Conservation (phyloP, 768 basidiomycete species). For the Suillus brevipes region DNA sequence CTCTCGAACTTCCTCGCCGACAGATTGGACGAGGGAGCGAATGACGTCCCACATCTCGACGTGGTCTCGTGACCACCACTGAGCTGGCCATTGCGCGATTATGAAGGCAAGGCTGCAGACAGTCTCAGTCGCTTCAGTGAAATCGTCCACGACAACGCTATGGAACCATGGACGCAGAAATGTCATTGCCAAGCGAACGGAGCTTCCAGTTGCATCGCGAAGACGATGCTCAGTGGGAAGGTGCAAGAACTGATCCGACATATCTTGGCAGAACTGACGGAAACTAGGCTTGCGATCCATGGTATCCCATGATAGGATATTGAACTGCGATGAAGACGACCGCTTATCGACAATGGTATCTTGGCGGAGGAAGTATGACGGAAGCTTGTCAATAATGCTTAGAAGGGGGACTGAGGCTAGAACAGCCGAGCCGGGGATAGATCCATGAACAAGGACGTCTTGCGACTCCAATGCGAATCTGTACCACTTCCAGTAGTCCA, state of each 20-base stretch:
- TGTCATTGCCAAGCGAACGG: slow-evolving; percentile 65
- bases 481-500: slow-evolving; percentile 75
- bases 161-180: slow-evolving; percentile 76
- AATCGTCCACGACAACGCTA: slow-evolving; percentile 41
- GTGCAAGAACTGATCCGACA: slow-evolving; percentile 61
- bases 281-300: slow-evolving; percentile 59
- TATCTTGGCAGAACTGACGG: slow-evolving; percentile 69
- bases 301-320: slow-evolving; percentile 54
- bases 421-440: slow-evolving; percentile 64
- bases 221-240: slow-evolving; percentile 56
- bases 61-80: slow-evolving; percentile 67
- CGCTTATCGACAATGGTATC: slow-evolving; percentile 32
- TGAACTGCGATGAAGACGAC: slow-evolving; percentile 32
- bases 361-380: slow-evolving; percentile 62
- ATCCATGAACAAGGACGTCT: slow-evolving; percentile 69
- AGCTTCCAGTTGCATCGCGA: slow-evolving; percentile 65
- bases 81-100: slow-evolving; percentile 67
- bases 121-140: slow-evolving; percentile 38
- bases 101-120: slow-evolving; percentile 45
- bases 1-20: slow-evolving; percentile 66
- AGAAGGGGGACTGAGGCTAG: slow-evolving; percentile 70
- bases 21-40: slow-evolving; percentile 54
- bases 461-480: slow-evolving; percentile 75
- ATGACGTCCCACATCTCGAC: slow-evolving; percentile 61
- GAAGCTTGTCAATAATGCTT: slow-evolving; percentile 63